Base-by-base conservation (phyloP, 345 rosid genomes). In the Firmiana major region DNA sequence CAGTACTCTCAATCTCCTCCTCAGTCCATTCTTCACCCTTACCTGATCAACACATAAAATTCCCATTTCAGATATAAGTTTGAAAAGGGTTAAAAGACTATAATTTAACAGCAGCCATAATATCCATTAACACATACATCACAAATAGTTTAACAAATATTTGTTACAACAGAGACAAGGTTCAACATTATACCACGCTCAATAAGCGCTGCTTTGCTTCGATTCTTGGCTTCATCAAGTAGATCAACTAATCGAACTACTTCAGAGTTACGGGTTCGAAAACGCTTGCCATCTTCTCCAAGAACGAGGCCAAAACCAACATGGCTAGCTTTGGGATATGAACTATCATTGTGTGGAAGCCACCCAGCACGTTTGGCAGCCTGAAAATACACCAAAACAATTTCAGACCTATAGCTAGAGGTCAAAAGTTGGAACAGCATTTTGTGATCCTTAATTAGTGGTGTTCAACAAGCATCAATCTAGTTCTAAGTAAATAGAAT, bases 251-350 rank as follows among this genome's bases (percentile, higher is more conserved):
- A 85, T 67, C 95, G 91, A 74, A 96, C 98, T 63, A 96, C 99
- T 78, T 96, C 99, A 63, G 94, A 64, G 75, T 79, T 63, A 24
- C 99, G 94, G 76, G 98, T 93, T 81, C 97, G 87, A 84, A 96
- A 93, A 24, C 97, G 91, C 83, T 96, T 96, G 36, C 92, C 90
- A 87, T 96, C 99, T 24, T 92, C 99, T 79, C 99, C 99, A 74
- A 87, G 88, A 82, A 96, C 99, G 80, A 93, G 94, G 67, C 99
- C 98, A 87, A 96, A 93, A 63, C 94, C 92, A 79, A 96, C 98
- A 85, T 96, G 99, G 83, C 77, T 89, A 79, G 83, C 80, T 85
- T 85, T 92, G 63, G 98, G 99, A 72, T 85, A 93, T 22, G 71
- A 34, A 24, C 77, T 78, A 74, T 84, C 90, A 75, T 78, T 85